A percentile compares a stretch with the other conserved stretches of the same genome.
phyloP scores from a whole-genome alignment of 305 asterid species.

The Plantago lanceolata region DNA sequence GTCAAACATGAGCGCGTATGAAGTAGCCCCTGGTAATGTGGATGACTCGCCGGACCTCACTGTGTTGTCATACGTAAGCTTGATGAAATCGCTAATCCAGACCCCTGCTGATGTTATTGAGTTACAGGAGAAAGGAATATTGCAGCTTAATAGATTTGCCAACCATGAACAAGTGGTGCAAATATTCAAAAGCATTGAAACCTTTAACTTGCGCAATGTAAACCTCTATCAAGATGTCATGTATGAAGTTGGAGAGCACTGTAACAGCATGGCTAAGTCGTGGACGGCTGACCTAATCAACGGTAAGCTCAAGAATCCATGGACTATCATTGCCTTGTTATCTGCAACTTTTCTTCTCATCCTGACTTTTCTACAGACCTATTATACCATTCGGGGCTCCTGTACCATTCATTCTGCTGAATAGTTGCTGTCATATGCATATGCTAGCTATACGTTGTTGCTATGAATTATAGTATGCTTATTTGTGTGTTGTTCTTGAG shows the following conservation, averaged over 20 bases:
- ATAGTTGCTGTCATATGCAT: too few relatives aligned
- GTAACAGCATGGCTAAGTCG: neutral
- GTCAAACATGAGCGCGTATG: neutral
- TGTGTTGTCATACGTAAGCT: neutral
- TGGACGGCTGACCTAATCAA: neutral
- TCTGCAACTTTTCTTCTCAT: neutral
- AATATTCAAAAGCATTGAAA: neutral
- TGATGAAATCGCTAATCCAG: slow-evolving; percentile 1
- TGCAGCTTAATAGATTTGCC: neutral
- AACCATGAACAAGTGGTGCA: neutral
- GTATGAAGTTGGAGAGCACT: neutral
- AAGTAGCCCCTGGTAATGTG: neutral
- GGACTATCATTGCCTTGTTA: neutral
- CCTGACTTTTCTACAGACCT: neutral
- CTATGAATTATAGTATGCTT: too few relatives aligned
- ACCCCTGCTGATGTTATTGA: neutral
- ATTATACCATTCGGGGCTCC: neutral
- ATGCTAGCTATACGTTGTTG: too few relatives aligned
- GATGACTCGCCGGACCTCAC: neutral
- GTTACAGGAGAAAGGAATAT: neutral
- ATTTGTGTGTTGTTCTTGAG: too few relatives aligned
- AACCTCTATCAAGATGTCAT: neutral
- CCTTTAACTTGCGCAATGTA: neutral
- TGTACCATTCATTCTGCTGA: too few relatives aligned
- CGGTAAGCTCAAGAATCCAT: neutral